Evolutionary conservation across 2,329 filamentous ascomycete species (phyloP).

Genomic region (Paraphoma sp.): DNA sequence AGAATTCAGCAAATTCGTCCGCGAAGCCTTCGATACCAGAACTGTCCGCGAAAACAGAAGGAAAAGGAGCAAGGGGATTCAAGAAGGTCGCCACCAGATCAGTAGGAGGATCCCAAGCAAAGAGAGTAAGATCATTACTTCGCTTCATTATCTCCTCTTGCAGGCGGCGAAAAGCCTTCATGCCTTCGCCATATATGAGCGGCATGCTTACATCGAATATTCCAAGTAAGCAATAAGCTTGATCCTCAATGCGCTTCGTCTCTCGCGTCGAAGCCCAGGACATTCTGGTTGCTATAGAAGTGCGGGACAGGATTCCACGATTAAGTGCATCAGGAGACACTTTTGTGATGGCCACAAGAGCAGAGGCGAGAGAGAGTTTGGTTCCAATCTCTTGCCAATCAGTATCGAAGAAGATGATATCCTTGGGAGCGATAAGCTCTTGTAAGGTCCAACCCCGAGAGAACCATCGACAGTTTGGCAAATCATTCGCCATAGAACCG

Average conservation of each 20-base stretch:
- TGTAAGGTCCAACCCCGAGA: conserved; percentile 25
- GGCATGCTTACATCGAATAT: conserved; percentile 31
- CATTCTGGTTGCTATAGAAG: conserved; percentile 15
- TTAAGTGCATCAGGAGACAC: conserved; percentile 2
- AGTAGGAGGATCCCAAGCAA: conserved; percentile 3
- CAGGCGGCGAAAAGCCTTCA: conserved; percentile 10
- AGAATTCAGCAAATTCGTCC: conserved; percentile 3
- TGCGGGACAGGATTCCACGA: conserved; percentile 6
- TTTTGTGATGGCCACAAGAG: conserved; percentile 7
- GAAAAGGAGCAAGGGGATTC: neutral
- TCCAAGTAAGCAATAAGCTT: conserved; percentile 20
- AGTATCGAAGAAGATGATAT: conserved; percentile 7
- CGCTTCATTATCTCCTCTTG: conserved; percentile 13
- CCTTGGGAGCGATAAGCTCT: conserved; percentile 15
- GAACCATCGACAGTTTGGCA: conserved; percentile 21
- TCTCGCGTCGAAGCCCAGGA: conserved; percentile 23
- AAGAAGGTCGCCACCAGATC: too few species aligned
- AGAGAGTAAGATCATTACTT: conserved; percentile 9
- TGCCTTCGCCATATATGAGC: conserved; percentile 36
- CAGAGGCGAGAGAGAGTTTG: conserved; percentile 1
- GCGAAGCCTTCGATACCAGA: neutral
- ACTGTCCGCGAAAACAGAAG: neutral
- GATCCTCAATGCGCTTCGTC: conserved; percentile 24
- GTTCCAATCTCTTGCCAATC: conserved; percentile 3
- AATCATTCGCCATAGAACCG: neutral